A percentile compares a stretch with the other conserved stretches of the same genome.
These are phyloP conservation scores for Echeveria elegans DNA, from an alignment of 164 flowering plant species.

Conservation along the genomic window DNA sequence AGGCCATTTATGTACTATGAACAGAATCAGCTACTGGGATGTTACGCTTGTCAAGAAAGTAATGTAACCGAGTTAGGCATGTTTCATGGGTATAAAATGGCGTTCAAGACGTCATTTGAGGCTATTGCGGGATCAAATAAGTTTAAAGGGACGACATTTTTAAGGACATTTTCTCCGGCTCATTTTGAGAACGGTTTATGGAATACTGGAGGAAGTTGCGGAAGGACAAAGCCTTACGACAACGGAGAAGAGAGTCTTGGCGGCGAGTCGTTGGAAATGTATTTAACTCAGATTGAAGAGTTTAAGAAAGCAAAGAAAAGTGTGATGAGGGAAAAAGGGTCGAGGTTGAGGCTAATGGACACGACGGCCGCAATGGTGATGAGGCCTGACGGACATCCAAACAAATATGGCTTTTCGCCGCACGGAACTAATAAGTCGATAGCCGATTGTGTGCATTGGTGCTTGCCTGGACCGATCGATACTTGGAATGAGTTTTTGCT, in stretches of 20 bases:
- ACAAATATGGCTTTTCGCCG: slow-evolving; percentile 22
- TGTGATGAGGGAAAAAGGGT: slow-evolving; percentile 19
- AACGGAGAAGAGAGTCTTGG: slow-evolving; percentile 21
- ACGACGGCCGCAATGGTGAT: slow-evolving; percentile 32
- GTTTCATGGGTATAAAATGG: slow-evolving; percentile 22
- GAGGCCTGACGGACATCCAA: slow-evolving; percentile 59
- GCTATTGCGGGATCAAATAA: slow-evolving; percentile 15
- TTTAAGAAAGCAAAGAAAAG: slow-evolving; percentile 22
- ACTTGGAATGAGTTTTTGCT: slow-evolving; percentile 47
- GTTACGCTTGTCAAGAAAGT: neutral
- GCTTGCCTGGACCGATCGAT: slow-evolving; percentile 47
- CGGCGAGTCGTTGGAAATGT: slow-evolving; percentile 19
- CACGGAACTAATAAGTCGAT: slow-evolving; percentile 15
- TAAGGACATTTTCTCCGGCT: slow-evolving; percentile 34
- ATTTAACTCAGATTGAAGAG: slow-evolving; percentile 34
- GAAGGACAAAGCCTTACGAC: slow-evolving; percentile 25
- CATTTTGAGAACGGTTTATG: slow-evolving; percentile 45
- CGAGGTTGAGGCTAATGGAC: slow-evolving; percentile 26
- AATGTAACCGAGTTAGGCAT: neutral
- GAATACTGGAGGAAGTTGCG: slow-evolving; percentile 42
- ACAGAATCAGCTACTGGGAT: slow-evolving; percentile 5
- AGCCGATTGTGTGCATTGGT: slow-evolving; percentile 55
- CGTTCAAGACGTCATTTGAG: slow-evolving; percentile 27
- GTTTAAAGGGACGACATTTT: slow-evolving; percentile 29
- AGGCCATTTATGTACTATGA: slow-evolving; percentile 7